phyloP scores from a whole-genome alignment of 768 basidiomycete species.

The Erythrobasidium yunnanense region DNA sequence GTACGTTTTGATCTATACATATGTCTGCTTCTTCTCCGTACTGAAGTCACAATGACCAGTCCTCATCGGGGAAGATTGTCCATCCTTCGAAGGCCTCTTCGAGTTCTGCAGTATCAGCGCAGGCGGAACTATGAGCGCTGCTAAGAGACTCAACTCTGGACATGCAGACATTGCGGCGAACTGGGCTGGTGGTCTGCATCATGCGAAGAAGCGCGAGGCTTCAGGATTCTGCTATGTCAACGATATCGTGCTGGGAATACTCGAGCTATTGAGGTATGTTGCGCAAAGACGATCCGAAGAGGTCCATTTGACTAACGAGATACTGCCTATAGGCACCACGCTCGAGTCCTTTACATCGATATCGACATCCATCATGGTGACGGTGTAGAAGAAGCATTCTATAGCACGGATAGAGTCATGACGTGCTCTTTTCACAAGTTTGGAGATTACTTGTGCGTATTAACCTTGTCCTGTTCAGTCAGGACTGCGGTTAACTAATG shows the following conservation, averaged over 20 bases:
- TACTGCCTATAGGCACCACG: conserved; percentile 40
- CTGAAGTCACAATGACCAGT: conserved; percentile 40
- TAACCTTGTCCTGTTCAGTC: too few relatives aligned
- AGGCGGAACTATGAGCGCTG: conserved; percentile 83
- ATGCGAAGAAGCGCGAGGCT: conserved; percentile 98
- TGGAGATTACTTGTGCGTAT: conserved; percentile 59
- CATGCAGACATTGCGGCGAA: conserved; percentile 76
- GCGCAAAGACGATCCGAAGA: not conserved
- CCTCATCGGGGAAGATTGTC: conserved; percentile 81
- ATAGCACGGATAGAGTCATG: conserved; percentile 93
- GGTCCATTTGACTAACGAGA: not conserved
- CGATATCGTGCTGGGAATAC: conserved; percentile 82
- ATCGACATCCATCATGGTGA: conserved; percentile 98
- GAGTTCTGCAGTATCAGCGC: conserved; percentile 96
- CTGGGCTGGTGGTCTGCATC: conserved; percentile 97
- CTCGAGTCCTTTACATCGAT: conserved; percentile 90
- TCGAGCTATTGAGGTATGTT: conserved; percentile 73
- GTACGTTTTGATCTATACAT: conserved; percentile 47
- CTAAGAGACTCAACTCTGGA: conserved; percentile 66
- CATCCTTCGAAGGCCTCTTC: conserved; percentile 88
- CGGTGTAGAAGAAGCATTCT: conserved; percentile 97
- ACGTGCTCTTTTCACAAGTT: conserved; percentile 95
- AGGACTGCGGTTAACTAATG: too few relatives aligned
- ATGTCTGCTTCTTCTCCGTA: not conserved
- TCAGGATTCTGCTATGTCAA: conserved; percentile 99